Evolutionary conservation across 2,329 filamentous ascomycete genomes (phyloP), one percentile per base, ranked within the genome.

Genomic region (Xylariaceae sp.): DNA sequence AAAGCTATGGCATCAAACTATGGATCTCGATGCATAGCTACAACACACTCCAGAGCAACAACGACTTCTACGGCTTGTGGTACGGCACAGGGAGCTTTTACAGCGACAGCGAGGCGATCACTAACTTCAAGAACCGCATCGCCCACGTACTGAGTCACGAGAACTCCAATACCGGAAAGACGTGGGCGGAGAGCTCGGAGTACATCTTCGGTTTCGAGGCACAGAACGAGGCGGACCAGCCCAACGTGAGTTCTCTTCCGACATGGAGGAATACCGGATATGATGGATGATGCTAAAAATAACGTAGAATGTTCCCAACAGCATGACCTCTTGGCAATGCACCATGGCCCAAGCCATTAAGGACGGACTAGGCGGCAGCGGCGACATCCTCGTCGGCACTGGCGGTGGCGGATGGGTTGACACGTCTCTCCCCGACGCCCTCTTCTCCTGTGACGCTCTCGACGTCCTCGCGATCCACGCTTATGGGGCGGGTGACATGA

Each of bases 181-280:
- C 33, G 12, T 35, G 33, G 33, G 33, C 33, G 8, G 9, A 35
- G 18, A 16, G 13, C 33, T 35, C 33, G 13, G 33, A 35, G 33
- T 35, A 35, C 33, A 35, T 35, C 33, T 35, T 35, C 18, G 33
- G 33, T 17, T 35, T 35, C 15, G 33, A 35, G 15, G 16, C 33
- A 4, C 33, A 35, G 33, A 35, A 35, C 33, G 33, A 35, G 15
- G 16, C 33, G 12, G 33, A 35, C 33, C 33, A 35, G 15, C 16
- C 15, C 16, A 35, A 35, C 13, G 33, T 35, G 15, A 35, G 33
- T 35, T 4, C 13, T 16, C 26, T 32, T 32, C 8, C 30, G 12
- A 6, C 11, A 11, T n/a, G n/a, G n/a, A n/a, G n/a, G n/a, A 29
- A 29, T 9, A 29, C 26, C n/a, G 26, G n/a, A 9, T 9, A n/a